phyloP scores from a whole-genome alignment of 2,329 filamentous ascomycete genomes.

The Stachybotrys chartarum region DNA sequence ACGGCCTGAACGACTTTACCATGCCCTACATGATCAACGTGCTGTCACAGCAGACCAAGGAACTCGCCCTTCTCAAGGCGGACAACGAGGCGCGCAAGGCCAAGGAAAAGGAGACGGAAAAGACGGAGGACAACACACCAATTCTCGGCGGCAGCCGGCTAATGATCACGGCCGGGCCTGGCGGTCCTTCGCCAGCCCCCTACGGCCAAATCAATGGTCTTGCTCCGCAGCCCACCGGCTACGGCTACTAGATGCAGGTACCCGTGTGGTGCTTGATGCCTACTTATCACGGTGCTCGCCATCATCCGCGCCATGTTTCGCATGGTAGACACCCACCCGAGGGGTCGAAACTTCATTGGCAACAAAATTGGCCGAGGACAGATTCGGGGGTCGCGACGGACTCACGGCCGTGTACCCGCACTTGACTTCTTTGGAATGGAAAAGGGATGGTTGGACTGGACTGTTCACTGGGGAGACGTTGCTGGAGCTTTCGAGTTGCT shows the following conservation, averaged over 20 bases:
- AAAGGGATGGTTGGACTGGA: not conserved
- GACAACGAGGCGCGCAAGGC: conserved; percentile 94
- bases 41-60: conserved; percentile 80
- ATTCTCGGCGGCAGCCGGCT: conserved; percentile 84
- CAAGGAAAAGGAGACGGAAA: conserved; percentile 64
- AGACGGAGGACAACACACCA: conserved; percentile 87
- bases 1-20: conserved; percentile 90
- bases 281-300: conserved; percentile 5
- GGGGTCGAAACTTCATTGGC: not conserved
- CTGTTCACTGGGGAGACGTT: not conserved
- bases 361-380: conserved; percentile 2
- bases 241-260: conserved; percentile 45
- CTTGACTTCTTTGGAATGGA: not conserved
- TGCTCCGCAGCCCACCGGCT: conserved; percentile 80
- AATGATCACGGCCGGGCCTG: conserved; percentile 91
- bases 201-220: conserved; percentile 81
- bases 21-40: conserved; percentile 99
- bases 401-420: not conserved
- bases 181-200: conserved; percentile 53
- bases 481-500: not conserved
- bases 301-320: not conserved
- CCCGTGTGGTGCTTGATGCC: conserved; percentile 18
- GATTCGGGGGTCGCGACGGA: conserved; percentile 16
- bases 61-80: conserved; percentile 78
- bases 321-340: not conserved